Base-by-base conservation (phyloP, 1,139 yeast genomes). In the Sugiyamaella grinbergsii region DNA sequence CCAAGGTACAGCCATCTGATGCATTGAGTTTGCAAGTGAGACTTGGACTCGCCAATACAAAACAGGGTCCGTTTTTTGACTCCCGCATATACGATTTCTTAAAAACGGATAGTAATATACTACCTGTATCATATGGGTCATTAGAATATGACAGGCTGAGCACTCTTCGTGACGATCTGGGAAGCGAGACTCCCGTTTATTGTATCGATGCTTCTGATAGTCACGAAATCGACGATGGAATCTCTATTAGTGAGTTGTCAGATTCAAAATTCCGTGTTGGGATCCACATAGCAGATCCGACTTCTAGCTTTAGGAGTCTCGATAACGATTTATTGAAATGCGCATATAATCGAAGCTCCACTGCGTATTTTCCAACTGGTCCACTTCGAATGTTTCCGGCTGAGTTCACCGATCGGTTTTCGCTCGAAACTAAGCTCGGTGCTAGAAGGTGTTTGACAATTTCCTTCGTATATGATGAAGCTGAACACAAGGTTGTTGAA, bases 151-250 rank as follows among this genome's bases (percentile, higher is more conserved):
- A 55, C 40, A 31, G 50, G 37, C 42, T 59, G 47, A 44, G 54
- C 40, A 37, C 34, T 19, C 15, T 49, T 20, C 51, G 60, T 26
- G 22, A 45, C 20, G 48, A 38, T 28, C 34, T 66, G 85, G 56
- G 62, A 60, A 31, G 71, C 54, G 63, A 71, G 10, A 68, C 77
- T 33, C 79, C 83, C 0, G 82, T 91, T 0, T 93, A 83, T 64
- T 90, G 98, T 68, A 90, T 93, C 53, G 98, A 93, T 68, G 78
- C 85, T 2, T 80, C 75, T 10, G 77, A 76, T 39, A 96, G 98
- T 0, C 85, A 85, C 60, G 98, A 93, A 67, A 86, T 93, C 55
- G 98, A 93, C 67, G 98, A 93, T 67, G 98, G 98, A 42, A 76
- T 93, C 23, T 81, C 96, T 0, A 70, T 93, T 16, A 72, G 72